Evolutionary conservation across 768 basidiomycete species (phyloP).

Genomic region (Lyophyllum decastes): DNA sequence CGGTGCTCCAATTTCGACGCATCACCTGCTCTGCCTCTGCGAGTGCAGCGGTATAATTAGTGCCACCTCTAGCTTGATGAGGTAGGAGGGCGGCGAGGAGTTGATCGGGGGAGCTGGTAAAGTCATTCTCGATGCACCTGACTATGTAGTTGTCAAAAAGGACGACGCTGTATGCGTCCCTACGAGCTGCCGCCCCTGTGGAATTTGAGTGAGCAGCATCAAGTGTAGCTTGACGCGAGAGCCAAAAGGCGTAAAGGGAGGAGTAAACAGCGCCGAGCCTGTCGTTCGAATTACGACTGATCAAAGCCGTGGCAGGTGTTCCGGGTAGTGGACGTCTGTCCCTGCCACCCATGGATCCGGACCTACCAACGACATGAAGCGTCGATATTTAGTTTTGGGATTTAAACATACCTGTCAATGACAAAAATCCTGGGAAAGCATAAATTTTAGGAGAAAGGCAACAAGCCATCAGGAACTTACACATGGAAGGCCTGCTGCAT

Average conservation of each 20-base stretch:
- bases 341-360: too few species aligned
- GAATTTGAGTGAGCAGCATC: constrained; percentile 10
- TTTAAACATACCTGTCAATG: too few species aligned
- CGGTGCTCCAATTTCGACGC: constrained; percentile 50
- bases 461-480: too few species aligned
- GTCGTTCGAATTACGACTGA: constrained; percentile 40
- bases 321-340: too few species aligned
- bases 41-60: constrained; percentile 46
- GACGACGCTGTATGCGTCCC: constrained; percentile 59
- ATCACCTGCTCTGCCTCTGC: constrained; percentile 34
- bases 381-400: too few species aligned
- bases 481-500: too few species aligned
- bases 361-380: too few species aligned
- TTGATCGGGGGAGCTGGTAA: constrained; percentile 42
- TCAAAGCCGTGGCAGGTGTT: too few species aligned
- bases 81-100: constrained; percentile 40
- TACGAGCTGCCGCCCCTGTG: constrained; percentile 27
- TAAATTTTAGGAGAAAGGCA: too few species aligned
- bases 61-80: constrained; percentile 33
- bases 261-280: constrained; percentile 62
- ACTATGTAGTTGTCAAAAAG: constrained; percentile 36
- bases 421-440: too few species aligned
- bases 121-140: constrained; percentile 44
- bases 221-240: constrained; percentile 44
- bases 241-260: constrained; percentile 66